Conservation (phyloP, 331 rosid genomes). For the Telfairia occidentalis region DNA sequence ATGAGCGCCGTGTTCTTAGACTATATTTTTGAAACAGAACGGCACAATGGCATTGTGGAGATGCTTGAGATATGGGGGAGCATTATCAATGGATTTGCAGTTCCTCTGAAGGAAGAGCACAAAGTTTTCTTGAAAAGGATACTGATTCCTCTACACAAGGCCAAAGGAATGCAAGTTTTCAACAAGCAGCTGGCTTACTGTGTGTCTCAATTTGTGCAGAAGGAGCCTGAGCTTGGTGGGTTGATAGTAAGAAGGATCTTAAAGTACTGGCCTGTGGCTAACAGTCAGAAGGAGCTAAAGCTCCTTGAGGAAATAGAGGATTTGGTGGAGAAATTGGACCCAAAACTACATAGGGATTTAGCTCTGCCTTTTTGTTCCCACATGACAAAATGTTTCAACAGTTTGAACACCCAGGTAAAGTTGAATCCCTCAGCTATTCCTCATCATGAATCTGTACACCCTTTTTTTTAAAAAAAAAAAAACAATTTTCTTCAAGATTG, state of each 20-base stretch:
- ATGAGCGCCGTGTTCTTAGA: slow-evolving; percentile 57
- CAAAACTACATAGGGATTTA: slow-evolving; percentile 54
- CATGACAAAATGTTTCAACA: slow-evolving; percentile 56
- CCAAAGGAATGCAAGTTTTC: slow-evolving; percentile 53
- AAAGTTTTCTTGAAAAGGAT: slow-evolving; percentile 72
- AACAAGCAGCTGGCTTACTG: slow-evolving; percentile 72
- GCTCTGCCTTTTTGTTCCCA: slow-evolving; percentile 59
- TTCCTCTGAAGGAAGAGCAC: slow-evolving; percentile 87
- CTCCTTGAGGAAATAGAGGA: slow-evolving; percentile 76
- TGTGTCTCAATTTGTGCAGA: slow-evolving; percentile 72
- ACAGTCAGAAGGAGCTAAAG: slow-evolving; percentile 65
- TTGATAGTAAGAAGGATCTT: slow-evolving; percentile 59
- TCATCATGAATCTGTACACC: background rate
- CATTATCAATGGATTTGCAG: slow-evolving; percentile 68
- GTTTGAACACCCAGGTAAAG: slow-evolving; percentile 73
- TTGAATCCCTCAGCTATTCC: background rate
- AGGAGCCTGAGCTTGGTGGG: slow-evolving; percentile 83
- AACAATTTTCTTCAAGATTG: background rate
- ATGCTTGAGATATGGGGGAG: slow-evolving; percentile 94
- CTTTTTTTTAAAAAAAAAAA: no score
- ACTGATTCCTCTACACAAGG: slow-evolving; percentile 68
- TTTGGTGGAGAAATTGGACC: slow-evolving; percentile 57
- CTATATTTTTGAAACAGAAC: slow-evolving; percentile 52
- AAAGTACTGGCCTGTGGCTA: slow-evolving; percentile 74
- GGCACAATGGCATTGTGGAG: slow-evolving; percentile 58